Base-by-base conservation (phyloP, 345 rosid genomes). In the Acer saccharum region DNA sequence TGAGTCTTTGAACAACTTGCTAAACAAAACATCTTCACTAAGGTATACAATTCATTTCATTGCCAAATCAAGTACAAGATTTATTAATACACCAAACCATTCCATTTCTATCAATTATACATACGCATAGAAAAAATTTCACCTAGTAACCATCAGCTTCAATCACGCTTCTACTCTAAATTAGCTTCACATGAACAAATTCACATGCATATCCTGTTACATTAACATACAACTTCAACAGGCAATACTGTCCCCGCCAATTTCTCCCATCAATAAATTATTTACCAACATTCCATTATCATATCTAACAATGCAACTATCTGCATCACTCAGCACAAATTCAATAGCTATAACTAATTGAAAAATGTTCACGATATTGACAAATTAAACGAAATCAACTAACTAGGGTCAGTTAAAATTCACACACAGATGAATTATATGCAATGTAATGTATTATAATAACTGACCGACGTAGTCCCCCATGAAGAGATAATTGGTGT, bases 401-500 rank as follows among this genome's bases (percentile, higher is more conserved):
- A 64, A 27, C 27, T 21, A 63, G 11, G 16, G 43, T 10, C 29
- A 29, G 21, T 62, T 9, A 41, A 74, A 25, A 46, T 74, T 46
- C 58, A 17, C 44, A 27, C 8, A 10, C 12, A 2, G n/a, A 50
- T 3, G 43, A 4, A 1, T 25, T 20, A 25, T 65, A 63, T 46
- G 62, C 62, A 57, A 35, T 55, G 27, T 0, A 63, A 32, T 17
- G 62, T n/a, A 20, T 39, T 23, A 66, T 5, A 44, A 55, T 18
- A 50, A 84, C 87, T 57, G 68, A 87, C 88, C 88, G 16, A 87
- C 90, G 43, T 87, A 87, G 58, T 87, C 90, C 23, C 90, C 90
- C 90, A 87, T 87, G 82, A 85, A 87, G 68, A 87, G 88, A 71
- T 87, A 87, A 57, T 85, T 87, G 39, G 88, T 87, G 65, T 87